Conservation (phyloP, 805 yeast species). For the Saturnispora besseyi region DNA sequence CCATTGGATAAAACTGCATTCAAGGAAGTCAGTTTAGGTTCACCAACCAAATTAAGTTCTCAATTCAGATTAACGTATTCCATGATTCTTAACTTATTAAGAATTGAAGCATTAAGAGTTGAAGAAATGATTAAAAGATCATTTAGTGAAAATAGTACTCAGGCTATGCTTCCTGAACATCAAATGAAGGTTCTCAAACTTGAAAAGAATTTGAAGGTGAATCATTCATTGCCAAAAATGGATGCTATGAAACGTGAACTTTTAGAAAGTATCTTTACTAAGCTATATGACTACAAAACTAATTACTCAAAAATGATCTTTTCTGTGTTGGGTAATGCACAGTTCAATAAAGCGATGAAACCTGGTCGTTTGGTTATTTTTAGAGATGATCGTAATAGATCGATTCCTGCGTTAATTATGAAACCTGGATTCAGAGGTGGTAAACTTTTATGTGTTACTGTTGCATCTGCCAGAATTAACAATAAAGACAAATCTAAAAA, state of each 20-base stretch:
- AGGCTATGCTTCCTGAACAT: constrained; percentile 78
- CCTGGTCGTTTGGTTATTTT: constrained; percentile 53
- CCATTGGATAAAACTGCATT: constrained; percentile 52
- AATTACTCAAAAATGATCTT: constrained; percentile 37
- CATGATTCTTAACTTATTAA: constrained; percentile 83
- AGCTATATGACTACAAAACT: constrained; percentile 36
- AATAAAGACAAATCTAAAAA: constrained; percentile 5
- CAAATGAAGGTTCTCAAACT: constrained; percentile 53
- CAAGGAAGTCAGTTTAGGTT: constrained; percentile 77
- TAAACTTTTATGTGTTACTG: constrained; percentile 3
- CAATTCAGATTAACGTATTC: constrained; percentile 93
- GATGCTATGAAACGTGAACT: constrained; percentile 33
- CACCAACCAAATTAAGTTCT: constrained; percentile 80
- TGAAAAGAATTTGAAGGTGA: constrained; percentile 33
- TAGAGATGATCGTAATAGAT: constrained; percentile 36
- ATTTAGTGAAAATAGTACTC: constrained; percentile 84
- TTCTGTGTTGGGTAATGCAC: constrained; percentile 39
- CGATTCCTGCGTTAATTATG: constrained; percentile 47
- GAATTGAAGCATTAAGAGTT: constrained; percentile 92
- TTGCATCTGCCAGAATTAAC: neutral
- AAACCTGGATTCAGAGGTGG: constrained; percentile 21
- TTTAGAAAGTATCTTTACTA: constrained; percentile 30
- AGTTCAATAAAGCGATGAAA: constrained; percentile 38
- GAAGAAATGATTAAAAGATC: constrained; percentile 98
- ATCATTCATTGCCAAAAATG: constrained; percentile 25